These are phyloP conservation scores for Fusarium decemcellulare DNA, from an alignment of 2,329 filamentous ascomycete species.

Conservation along the genomic window DNA sequence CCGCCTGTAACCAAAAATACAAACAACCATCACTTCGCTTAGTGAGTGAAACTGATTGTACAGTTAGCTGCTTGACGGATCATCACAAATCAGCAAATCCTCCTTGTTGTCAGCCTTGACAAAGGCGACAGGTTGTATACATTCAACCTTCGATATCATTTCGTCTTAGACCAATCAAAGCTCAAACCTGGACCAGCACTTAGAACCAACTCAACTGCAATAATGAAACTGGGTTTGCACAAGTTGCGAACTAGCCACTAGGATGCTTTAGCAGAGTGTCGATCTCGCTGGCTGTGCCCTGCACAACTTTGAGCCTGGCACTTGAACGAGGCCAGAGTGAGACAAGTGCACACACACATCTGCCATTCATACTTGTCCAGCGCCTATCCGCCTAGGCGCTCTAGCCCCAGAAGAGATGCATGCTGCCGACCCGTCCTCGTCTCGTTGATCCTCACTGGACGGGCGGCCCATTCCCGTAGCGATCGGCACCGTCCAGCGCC, in stretches of 20 bases:
- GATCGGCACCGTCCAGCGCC: slow-evolving; percentile 44
- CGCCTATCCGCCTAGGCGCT: slow-evolving; percentile 33
- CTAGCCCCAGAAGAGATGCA: slow-evolving; percentile 40
- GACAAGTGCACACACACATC: slow-evolving; percentile 35
- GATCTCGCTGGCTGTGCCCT: slow-evolving; percentile 43
- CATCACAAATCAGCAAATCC: slow-evolving; percentile 28
- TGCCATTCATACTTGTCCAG: slow-evolving; percentile 41
- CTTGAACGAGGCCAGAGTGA: slow-evolving; percentile 40
- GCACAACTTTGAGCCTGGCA: slow-evolving; percentile 37
- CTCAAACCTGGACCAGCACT: slow-evolving; percentile 22
- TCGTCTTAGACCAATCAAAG: slow-evolving; percentile 31
- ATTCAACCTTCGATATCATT: slow-evolving; percentile 30
- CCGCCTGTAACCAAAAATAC: slow-evolving; percentile 9
- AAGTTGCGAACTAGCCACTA: slow-evolving; percentile 32
- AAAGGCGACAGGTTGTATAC: slow-evolving; percentile 24
- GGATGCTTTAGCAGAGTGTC: slow-evolving; percentile 34
- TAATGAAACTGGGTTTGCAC: slow-evolving; percentile 23
- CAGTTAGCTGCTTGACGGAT: slow-evolving; percentile 23
- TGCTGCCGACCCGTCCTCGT: slow-evolving; percentile 39
- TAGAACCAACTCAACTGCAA: background rate
- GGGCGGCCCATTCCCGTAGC: slow-evolving; percentile 35
- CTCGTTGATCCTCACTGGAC: slow-evolving; percentile 32
- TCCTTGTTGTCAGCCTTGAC: slow-evolving; percentile 33
- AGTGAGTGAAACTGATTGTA: slow-evolving; percentile 30
- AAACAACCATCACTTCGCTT: slow-evolving; percentile 13